Percentiles rank a stretch among this genome's conserved stretches.
phyloP scores from a whole-genome alignment of 2,329 filamentous ascomycete species.

The Zelopaecilomyces penicillatus region DNA sequence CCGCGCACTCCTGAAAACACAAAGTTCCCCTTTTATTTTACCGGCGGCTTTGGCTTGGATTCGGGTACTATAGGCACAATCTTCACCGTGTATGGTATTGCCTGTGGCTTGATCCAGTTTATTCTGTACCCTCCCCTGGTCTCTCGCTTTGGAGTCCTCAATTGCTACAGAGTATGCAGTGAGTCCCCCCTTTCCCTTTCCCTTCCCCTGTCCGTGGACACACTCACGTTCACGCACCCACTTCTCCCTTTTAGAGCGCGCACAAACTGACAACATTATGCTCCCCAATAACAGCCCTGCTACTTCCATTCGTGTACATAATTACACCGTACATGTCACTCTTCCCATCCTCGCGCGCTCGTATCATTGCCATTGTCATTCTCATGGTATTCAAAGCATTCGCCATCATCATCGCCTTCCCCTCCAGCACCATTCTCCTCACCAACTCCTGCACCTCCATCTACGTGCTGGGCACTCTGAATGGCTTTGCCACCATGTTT shows the following conservation, averaged over 20 bases:
- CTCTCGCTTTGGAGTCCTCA: slow-evolving; percentile 62
- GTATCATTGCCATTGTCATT: slow-evolving; percentile 54
- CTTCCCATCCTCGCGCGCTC: slow-evolving; percentile 35
- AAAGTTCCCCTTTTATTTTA: slow-evolving; percentile 69
- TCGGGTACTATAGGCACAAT: slow-evolving; percentile 73
- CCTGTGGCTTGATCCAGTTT: slow-evolving; percentile 78
- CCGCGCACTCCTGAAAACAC: slow-evolving; percentile 50
- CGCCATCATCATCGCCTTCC: slow-evolving; percentile 76
- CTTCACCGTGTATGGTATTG: slow-evolving; percentile 74
- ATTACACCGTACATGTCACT: slow-evolving; percentile 75
- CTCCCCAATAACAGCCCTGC: slow-evolving; percentile 34
- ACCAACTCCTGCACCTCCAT: slow-evolving; percentile 78
- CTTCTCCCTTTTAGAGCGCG: background rate
- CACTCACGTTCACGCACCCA: background rate
- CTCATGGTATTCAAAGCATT: slow-evolving; percentile 69
- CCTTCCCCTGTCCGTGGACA: background rate
- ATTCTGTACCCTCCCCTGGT: slow-evolving; percentile 73
- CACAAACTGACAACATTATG: too few relatives aligned
- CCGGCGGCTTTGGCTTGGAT: slow-evolving; percentile 67
- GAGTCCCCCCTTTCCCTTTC: slow-evolving; percentile 14
- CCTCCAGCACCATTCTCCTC: slow-evolving; percentile 79
- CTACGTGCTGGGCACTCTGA: slow-evolving; percentile 71
- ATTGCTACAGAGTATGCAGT: slow-evolving; percentile 60
- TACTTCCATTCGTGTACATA: slow-evolving; percentile 69
- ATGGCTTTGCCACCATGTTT: slow-evolving; percentile 80